Base-by-base conservation (phyloP, 805 yeast species). In the Nakazawaea molendinolei region DNA sequence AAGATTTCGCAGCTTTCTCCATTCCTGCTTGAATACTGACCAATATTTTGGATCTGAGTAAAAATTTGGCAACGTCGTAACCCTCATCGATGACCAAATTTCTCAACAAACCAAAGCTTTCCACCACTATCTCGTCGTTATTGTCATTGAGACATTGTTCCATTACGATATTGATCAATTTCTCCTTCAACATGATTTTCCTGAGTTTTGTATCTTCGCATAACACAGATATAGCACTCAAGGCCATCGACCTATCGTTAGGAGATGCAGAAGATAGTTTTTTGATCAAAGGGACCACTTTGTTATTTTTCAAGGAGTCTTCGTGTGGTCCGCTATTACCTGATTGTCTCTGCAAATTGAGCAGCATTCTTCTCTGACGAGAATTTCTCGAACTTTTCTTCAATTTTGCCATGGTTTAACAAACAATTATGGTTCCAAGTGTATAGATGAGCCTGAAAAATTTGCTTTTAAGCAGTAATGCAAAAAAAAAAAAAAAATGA, bases 71-170 rank as follows among this genome's bases (percentile, higher is more conserved):
- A 24, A 86, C 71, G 44, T 86, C 95, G 47, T 85, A 79, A 15
- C 96, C 97, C 58, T 87, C 95, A 51, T 86, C 95, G 36, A 86
- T 66, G 3, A 82, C 79, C 38, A 90, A 52, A 51, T 83, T 86
- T 53, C 95, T 71, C 44, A 92, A 60, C 17, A 90, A 62, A 1
- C 95, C 97, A 47, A 76, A 79, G 1, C 90, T 68, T 48, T 83
- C 94, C 15, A 83, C 82, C 14, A 84, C 80, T 30, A 86, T 74
- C 46, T 86, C 95, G 38, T 77, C 79, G 44, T 79, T 69, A 15
- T 68, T 52, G 52, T 86, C 95, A 30, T 71, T 73, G 16, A 89
- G 56, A 21, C 79, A 65, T 41, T 78, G 76, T 16, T 78, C 77
- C 58, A 86, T 45, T 1, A 87, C 52, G 2, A 73, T 67, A 27